Evolutionary conservation across 2,329 filamentous ascomycete species (phyloP).

Genomic region (Monascus ruber): DNA sequence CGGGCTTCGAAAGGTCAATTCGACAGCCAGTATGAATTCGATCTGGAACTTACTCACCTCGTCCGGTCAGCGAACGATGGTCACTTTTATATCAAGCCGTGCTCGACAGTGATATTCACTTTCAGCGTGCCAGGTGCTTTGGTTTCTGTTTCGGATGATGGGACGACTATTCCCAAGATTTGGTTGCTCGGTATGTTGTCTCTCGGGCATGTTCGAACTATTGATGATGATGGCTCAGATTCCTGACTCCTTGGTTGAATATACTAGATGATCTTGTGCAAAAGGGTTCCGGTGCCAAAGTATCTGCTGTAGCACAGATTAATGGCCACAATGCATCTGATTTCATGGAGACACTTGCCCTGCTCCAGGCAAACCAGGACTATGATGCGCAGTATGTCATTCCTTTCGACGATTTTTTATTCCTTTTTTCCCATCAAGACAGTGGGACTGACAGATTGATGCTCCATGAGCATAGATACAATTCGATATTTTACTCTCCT

Average conservation of each 20-base stretch:
- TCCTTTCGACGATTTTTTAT: neutral
- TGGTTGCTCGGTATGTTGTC: conserved; percentile 23
- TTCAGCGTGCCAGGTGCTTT: conserved; percentile 34
- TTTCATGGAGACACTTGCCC: conserved; percentile 34
- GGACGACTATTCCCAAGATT: conserved; percentile 46
- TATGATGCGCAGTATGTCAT: conserved; percentile 42
- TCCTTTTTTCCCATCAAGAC: neutral
- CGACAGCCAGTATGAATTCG: conserved; percentile 45
- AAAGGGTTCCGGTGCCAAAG: conserved; percentile 15
- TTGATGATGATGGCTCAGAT: no score
- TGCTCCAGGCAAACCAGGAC: conserved; percentile 42
- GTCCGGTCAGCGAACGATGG: conserved; percentile 51
- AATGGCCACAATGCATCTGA: conserved; percentile 45
- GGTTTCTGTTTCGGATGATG: conserved; percentile 51
- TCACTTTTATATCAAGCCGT: conserved; percentile 33
- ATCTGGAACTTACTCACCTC: conserved; percentile 42
- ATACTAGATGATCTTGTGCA: neutral
- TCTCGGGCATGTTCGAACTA: no score
- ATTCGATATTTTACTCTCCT: no score
- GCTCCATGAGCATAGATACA: no score
- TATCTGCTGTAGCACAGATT: conserved; percentile 43
- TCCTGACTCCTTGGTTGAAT: no score
- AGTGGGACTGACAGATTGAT: no score
- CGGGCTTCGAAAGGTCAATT: conserved; percentile 35
- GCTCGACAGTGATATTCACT: conserved; percentile 32